These are phyloP conservation scores for Sporobolomyces pararoseus DNA, from an alignment of 768 basidiomycete genomes.

Conservation along the genomic window DNA sequence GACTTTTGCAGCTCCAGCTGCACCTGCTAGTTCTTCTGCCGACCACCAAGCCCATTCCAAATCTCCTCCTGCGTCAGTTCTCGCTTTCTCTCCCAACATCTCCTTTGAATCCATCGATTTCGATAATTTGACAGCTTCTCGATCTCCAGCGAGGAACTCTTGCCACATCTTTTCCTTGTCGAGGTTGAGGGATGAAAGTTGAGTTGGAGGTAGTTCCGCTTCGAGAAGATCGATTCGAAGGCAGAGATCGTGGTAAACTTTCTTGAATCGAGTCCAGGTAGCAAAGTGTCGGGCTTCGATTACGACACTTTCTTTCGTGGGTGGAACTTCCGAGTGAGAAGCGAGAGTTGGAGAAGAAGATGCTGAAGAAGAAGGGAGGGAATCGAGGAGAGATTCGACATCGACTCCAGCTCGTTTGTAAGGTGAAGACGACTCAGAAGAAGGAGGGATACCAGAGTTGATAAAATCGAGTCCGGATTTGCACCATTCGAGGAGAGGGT, in stretches of 20 bases:
- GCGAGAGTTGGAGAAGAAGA: not conserved
- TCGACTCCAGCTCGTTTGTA: slow-evolving; percentile 14
- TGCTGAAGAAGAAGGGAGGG: not conserved
- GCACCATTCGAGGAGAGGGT: slow-evolving; percentile 33
- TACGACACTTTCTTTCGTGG: not conserved
- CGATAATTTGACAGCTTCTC: not conserved
- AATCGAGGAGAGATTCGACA: slow-evolving; percentile 19
- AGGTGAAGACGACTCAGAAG: not conserved
- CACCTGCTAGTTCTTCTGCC: slow-evolving; percentile 3
- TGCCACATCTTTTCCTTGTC: slow-evolving; percentile 15
- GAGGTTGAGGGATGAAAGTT: not conserved
- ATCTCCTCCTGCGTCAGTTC: slow-evolving; percentile 25
- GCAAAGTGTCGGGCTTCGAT: slow-evolving; percentile 17
- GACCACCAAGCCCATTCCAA: slow-evolving; percentile 40
- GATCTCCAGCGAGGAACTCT: not conserved
- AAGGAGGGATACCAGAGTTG: slow-evolving; percentile 19
- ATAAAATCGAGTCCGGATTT: slow-evolving; percentile 31
- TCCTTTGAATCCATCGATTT: not conserved
- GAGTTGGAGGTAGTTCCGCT: not conserved
- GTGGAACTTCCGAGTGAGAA: not conserved
- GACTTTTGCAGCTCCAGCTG: slow-evolving; percentile 14
- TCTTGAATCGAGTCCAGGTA: slow-evolving; percentile 13
- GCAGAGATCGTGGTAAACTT: slow-evolving; percentile 27
- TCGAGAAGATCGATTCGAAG: slow-evolving; percentile 29
- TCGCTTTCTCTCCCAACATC: not conserved